Evolutionary conservation across 129 eudicot species (phyloP).

Genomic region (Flaveria sonorensis): DNA sequence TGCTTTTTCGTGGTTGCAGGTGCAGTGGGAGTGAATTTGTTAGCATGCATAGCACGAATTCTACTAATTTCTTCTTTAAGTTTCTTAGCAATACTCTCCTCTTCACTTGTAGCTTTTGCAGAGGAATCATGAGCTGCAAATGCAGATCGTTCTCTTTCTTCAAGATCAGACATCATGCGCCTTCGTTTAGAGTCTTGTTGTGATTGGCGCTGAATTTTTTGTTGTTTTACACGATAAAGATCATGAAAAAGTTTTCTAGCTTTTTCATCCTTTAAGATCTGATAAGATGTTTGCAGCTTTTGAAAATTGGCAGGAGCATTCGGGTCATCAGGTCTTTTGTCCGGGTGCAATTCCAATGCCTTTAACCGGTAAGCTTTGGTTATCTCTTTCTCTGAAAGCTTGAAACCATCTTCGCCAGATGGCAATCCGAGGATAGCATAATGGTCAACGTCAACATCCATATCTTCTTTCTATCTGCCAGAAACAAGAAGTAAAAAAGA

Average conservation of each 20-base stretch:
- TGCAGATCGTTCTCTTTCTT: slow-evolving; percentile 70
- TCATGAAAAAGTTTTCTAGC: slow-evolving; percentile 74
- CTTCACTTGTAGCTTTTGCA: slow-evolving; percentile 56
- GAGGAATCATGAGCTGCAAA: slow-evolving; percentile 45
- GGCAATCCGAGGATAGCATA: slow-evolving; percentile 66
- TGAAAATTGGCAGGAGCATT: slow-evolving; percentile 65
- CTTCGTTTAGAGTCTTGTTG: slow-evolving; percentile 66
- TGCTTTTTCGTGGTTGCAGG: slow-evolving; percentile 31
- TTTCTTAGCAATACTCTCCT: slow-evolving; percentile 56
- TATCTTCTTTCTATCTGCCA: slow-evolving; percentile 34
- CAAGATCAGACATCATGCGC: slow-evolving; percentile 83
- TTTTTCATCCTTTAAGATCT: slow-evolving; percentile 73
- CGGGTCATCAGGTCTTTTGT: slow-evolving; percentile 75
- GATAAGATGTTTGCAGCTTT: slow-evolving; percentile 64
- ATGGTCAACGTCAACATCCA: slow-evolving; percentile 75
- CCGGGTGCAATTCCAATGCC: slow-evolving; percentile 75
- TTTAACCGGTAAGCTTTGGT: slow-evolving; percentile 64
- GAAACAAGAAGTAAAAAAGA: slow-evolving; percentile 7
- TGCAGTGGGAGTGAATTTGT: slow-evolving; percentile 31
- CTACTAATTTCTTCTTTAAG: slow-evolving; percentile 64
- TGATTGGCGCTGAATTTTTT: slow-evolving; percentile 52
- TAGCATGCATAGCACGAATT: slow-evolving; percentile 57
- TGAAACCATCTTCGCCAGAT: slow-evolving; percentile 79
- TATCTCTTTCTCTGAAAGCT: slow-evolving; percentile 66
- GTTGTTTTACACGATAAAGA: slow-evolving; percentile 56